Evolutionary conservation across 768 basidiomycete species (phyloP).

Genomic region (Trichaptum fuscoviolaceum): DNA sequence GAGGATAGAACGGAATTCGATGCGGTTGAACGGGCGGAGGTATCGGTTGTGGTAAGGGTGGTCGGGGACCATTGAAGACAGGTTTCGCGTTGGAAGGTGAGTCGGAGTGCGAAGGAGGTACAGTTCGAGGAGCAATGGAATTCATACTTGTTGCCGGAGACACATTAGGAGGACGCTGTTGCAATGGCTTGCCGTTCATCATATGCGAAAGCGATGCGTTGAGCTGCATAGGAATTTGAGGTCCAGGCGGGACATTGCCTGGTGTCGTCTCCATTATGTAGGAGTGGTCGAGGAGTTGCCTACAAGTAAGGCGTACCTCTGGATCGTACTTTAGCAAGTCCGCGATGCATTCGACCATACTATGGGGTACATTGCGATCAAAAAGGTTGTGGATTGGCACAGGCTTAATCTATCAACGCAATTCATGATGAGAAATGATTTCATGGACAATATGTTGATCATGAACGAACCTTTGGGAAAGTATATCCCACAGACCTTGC

Average conservation of each 20-base stretch:
- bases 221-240: constrained; percentile 22
- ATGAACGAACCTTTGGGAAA: constrained; percentile 75
- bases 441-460: constrained; percentile 8
- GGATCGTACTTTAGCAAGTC: constrained; percentile 94
- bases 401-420: constrained; percentile 48
- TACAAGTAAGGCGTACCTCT: constrained; percentile 75
- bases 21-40: constrained; percentile 39
- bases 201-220: constrained; percentile 31
- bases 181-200: constrained; percentile 19
- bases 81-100: constrained; percentile 30
- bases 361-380: constrained; percentile 69
- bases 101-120: constrained; percentile 48
- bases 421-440: constrained; percentile 12
- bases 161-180: constrained; percentile 32
- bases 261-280: constrained; percentile 81
- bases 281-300: constrained; percentile 80
- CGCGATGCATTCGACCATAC: constrained; percentile 85
- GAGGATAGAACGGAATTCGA: constrained; percentile 46
- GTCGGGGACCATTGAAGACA: constrained; percentile 33
- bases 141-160: constrained; percentile 24
- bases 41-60: constrained; percentile 39
- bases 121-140: constrained; percentile 37
- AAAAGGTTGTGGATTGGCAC: constrained; percentile 70
- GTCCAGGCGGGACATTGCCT: constrained; percentile 53
- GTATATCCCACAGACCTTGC: constrained; percentile 80